A percentile compares a stretch with the other conserved stretches of the same genome.
Evolutionary conservation across 768 basidiomycete species (phyloP).

Genomic region (Tulasnella sp.): DNA sequence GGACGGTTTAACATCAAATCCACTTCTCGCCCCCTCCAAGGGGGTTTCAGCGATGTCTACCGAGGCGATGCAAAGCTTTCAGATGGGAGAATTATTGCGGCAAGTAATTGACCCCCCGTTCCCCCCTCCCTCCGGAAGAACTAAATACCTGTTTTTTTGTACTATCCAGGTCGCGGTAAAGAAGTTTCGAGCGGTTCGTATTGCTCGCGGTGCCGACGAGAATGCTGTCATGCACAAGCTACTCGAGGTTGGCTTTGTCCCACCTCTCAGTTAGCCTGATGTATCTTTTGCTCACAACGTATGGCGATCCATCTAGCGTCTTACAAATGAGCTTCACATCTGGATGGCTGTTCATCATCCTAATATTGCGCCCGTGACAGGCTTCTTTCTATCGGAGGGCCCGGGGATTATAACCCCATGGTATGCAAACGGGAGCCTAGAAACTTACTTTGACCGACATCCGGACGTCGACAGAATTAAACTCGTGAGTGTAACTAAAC

Average conservation of each 20-base stretch:
- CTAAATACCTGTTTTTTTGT: neutral
- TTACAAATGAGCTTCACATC: neutral
- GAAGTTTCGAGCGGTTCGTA: neutral
- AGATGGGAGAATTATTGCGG: neutral
- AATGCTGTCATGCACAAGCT: neutral
- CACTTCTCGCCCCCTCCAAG: neutral
- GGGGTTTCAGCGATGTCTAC: slow-evolving; percentile 8
- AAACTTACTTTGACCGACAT: neutral
- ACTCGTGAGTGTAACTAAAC: neutral
- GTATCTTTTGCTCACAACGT: neutral
- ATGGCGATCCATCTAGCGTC: neutral
- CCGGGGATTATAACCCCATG: neutral
- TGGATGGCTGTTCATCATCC: slow-evolving; percentile 2
- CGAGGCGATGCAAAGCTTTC: neutral
- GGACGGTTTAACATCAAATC: neutral
- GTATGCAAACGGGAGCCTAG: neutral
- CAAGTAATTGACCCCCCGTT: no score
- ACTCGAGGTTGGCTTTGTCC: neutral
- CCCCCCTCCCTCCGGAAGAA: no score
- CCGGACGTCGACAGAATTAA: neutral
- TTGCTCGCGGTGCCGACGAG: neutral
- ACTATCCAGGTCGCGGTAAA: neutral
- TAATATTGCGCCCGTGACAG: neutral
- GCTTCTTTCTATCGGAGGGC: neutral
- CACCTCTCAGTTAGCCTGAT: no score